These are phyloP conservation scores for Auriscalpium microsporum DNA, from an alignment of 768 basidiomycete species.

Conservation along the genomic window DNA sequence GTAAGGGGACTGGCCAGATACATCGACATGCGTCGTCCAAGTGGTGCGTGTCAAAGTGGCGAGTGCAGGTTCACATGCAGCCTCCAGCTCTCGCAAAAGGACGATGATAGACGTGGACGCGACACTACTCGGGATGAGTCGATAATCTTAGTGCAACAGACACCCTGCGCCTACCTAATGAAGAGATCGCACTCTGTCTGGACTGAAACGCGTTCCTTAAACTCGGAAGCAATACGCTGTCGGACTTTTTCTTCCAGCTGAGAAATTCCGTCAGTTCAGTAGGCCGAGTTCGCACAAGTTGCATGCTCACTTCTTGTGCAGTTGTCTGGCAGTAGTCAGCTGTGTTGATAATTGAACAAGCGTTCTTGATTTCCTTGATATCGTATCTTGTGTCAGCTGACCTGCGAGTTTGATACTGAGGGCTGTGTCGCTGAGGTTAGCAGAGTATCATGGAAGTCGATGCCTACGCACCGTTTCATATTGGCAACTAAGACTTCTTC, in stretches of 20 bases:
- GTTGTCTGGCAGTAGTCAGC: conserved; percentile 96
- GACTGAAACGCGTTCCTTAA: conserved; percentile 71
- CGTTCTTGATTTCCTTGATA: conserved; percentile 62
- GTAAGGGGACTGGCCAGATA: conserved; percentile 81
- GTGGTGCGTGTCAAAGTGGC: conserved; percentile 65
- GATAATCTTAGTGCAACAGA: neutral
- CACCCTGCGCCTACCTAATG: conserved; percentile 52
- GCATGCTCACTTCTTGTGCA: conserved; percentile 59
- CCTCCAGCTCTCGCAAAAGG: conserved; percentile 79
- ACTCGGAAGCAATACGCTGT: conserved; percentile 69
- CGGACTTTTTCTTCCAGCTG: conserved; percentile 91
- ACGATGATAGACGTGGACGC: conserved; percentile 77
- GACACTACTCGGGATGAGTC: conserved; percentile 38
- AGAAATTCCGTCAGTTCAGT: neutral
- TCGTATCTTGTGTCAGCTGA: conserved; percentile 81
- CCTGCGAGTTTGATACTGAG: conserved; percentile 39
- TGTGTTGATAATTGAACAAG: conserved; percentile 90
- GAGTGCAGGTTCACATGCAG: conserved; percentile 73
- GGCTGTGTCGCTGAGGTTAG: conserved; percentile 24
- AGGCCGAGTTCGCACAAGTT: neutral
- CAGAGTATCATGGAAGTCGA: neutral
- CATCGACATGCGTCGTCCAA: conserved; percentile 75
- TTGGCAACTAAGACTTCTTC: conserved; percentile 81
- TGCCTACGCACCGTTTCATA: conserved; percentile 53
- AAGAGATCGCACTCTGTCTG: conserved; percentile 86